phyloP scores from a whole-genome alignment of 495 filamentous ascomycete genomes.

The Tuber melanosporum region DNA sequence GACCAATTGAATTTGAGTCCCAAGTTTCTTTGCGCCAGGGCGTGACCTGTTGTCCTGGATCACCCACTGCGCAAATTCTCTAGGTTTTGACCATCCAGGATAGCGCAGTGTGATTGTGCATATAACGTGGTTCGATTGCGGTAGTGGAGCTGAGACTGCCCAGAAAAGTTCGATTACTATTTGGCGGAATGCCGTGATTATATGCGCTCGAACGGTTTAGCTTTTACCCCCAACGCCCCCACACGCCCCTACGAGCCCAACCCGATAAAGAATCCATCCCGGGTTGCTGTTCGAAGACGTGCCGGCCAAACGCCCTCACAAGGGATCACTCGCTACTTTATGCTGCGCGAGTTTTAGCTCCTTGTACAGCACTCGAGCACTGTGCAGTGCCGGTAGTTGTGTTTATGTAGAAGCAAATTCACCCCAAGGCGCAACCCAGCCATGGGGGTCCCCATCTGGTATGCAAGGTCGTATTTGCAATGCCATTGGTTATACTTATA shows the following conservation, averaged over 20 bases:
- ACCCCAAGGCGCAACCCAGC: background rate
- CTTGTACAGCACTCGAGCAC: background rate
- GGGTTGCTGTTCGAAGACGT: background rate
- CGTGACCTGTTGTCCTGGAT: background rate
- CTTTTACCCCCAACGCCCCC: background rate
- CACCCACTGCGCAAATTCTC: background rate
- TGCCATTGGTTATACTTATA: background rate
- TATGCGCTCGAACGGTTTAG: background rate
- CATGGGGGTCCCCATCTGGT: background rate
- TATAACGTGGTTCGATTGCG: background rate
- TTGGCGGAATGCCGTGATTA: background rate
- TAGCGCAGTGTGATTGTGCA: background rate
- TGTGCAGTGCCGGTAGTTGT: too few species aligned
- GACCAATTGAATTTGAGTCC: background rate
- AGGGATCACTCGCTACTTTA: background rate
- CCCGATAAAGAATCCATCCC: background rate
- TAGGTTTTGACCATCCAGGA: background rate
- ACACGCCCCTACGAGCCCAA: background rate
- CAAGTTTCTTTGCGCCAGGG: background rate
- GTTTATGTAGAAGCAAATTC: background rate
- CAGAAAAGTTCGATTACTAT: background rate
- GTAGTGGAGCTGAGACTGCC: background rate
- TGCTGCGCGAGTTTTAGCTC: background rate
- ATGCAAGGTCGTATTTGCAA: conserved; percentile 1
- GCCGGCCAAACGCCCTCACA: background rate